Evolutionary conservation across 2,329 filamentous ascomycete species (phyloP), one percentile per base, ranked within the genome.

Genomic region (Pseudogymnoascus sp.): DNA sequence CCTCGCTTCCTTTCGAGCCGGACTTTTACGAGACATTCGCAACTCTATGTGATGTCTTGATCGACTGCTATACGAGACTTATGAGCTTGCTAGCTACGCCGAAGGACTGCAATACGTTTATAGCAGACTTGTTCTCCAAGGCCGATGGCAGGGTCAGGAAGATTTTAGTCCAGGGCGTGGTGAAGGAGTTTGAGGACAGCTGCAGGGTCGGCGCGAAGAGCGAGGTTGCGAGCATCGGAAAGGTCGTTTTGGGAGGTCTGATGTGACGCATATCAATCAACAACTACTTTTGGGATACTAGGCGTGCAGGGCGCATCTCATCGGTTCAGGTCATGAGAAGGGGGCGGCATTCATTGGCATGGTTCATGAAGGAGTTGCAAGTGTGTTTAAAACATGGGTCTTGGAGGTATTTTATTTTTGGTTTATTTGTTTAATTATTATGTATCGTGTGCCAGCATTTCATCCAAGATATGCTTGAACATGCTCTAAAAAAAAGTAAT

Each of bases 11-110:
- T 0, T 99, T 99, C 70, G 92, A 97, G 65, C 94, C 94, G 0
- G 94, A 99, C 73, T 99, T 96, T 69, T 94, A 92, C 72, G 91
- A 95, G 75, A 96, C 92, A 0, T 97, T 97, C 75, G 88, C 91
- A 12, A 96, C 94, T 10, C 79, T 99, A 5, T 97, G 94, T 75
- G 94, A 99, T 70, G 90, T 95, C 2, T 76, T 99, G 63, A 95
- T 96, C 67, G 94, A 97, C 72, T 90, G 86, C 69, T 99, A 99
- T 74, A 84, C 85, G 34, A 83, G 85, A 59, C 82, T 99, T 26
- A 77, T 95, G 67, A 79, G 78, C 41, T 77, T 99, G 61, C 77
- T 97, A 19, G 80, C 85, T n/a, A 83, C 84, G 2, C 87, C 92
- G 0, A 82, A 86, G 23, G 81, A 88, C 57, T 94, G 89, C 69